Evolutionary conservation across 192 early-diverging fungal genomes (phyloP).

Genomic region (Dissophora ornata): DNA sequence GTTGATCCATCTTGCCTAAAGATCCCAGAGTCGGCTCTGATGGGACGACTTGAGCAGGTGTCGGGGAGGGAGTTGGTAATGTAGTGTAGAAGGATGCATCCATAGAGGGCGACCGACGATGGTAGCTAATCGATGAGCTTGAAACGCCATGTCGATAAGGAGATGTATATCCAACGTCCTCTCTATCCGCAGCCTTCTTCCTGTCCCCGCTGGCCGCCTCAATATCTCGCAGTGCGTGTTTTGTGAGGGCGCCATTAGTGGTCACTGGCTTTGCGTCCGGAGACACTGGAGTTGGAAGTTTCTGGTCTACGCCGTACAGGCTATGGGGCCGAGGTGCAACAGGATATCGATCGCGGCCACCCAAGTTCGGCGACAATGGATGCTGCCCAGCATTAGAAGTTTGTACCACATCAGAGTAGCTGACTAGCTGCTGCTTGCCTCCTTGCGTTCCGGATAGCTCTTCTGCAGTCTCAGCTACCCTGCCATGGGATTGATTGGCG

Average conservation of each 20-base stretch:
- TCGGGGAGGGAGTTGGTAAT: not conserved
- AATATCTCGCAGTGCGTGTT: slow-evolving; percentile 20
- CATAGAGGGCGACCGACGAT: slow-evolving; percentile 42
- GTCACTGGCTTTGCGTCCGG: not conserved
- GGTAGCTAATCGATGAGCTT: slow-evolving; percentile 44
- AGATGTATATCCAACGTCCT: slow-evolving; percentile 52
- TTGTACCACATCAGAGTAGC: slow-evolving; percentile 38
- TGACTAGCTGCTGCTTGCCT: slow-evolving; percentile 14
- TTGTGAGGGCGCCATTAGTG: not conserved
- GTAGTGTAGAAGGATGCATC: slow-evolving; percentile 18
- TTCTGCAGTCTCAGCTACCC: not conserved
- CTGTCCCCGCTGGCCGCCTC: slow-evolving; percentile 2
- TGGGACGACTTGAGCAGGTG: not conserved
- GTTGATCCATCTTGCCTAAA: not conserved
- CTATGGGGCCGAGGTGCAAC: slow-evolving; percentile 14
- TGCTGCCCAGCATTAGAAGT: slow-evolving; percentile 5
- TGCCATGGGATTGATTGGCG: not conserved
- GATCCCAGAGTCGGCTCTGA: not conserved
- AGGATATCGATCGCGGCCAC: slow-evolving; percentile 8
- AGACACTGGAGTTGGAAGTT: not conserved
- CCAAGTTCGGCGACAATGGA: slow-evolving; percentile 23
- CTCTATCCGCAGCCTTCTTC: slow-evolving; percentile 6
- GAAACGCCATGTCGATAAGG: slow-evolving; percentile 53
- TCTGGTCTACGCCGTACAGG: not conserved
- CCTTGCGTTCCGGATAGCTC: not conserved